A percentile compares a stretch with the other conserved stretches of the same genome.
phyloP scores from a whole-genome alignment of 1,139 yeast species.

The Candida sp. region DNA sequence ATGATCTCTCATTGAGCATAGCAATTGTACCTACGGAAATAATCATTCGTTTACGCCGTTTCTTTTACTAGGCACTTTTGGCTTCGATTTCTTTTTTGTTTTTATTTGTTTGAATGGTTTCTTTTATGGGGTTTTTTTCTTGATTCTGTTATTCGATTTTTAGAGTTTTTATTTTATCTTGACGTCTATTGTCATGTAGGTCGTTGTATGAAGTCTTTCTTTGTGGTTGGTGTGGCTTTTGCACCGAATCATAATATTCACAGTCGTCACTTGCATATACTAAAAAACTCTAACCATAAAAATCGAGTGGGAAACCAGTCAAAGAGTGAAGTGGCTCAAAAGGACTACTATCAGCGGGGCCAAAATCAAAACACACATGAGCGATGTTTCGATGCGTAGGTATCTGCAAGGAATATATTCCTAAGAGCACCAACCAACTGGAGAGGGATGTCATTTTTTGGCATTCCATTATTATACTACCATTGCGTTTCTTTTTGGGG shows the following conservation, averaged over 20 bases:
- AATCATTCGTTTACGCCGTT: background rate
- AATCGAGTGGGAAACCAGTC: no score
- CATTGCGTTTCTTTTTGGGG: no score
- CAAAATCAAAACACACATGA: background rate
- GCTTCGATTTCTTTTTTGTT: background rate
- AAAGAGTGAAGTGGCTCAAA: no score
- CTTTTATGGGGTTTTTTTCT: background rate
- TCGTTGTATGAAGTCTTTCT: no score
- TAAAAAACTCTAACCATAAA: no score
- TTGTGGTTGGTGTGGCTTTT: no score
- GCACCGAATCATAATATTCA: no score
- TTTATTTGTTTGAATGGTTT: background rate
- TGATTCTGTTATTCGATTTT: background rate
- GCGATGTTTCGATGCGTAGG: background rate
- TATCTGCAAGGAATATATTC: constrained; percentile 1
- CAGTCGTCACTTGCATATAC: no score
- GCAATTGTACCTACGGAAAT: background rate
- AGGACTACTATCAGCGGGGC: background rate
- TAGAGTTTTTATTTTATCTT: no score
- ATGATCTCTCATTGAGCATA: background rate
- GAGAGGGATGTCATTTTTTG: background rate
- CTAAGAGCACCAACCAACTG: background rate
- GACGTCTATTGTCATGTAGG: no score
- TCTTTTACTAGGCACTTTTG: background rate
- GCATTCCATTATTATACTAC: no score